Evolutionary conservation across 805 yeast genomes (phyloP).

Genomic region (Yamadazyma sp.): DNA sequence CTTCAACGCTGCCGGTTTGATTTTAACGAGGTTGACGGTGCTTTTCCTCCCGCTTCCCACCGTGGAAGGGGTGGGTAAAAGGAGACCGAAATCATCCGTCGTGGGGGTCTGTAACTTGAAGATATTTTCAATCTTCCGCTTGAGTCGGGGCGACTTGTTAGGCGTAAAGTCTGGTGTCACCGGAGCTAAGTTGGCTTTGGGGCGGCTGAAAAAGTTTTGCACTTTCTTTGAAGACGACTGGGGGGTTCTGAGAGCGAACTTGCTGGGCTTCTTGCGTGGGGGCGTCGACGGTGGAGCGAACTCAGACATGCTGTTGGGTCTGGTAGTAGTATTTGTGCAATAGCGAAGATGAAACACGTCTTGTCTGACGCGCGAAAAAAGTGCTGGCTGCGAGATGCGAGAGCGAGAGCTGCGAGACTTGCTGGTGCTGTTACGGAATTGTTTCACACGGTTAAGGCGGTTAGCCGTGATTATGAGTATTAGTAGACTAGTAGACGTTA

Average conservation of each 20-base stretch:
- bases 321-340: not conserved
- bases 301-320: constrained; percentile 3
- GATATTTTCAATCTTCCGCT: constrained; percentile 14
- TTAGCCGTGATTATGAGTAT: no score
- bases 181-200: constrained; percentile 10
- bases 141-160: constrained; percentile 15
- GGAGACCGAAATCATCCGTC: constrained; percentile 11
- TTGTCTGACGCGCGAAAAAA: no score
- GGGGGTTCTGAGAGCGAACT: constrained; percentile 7
- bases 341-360: not conserved
- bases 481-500: no score
- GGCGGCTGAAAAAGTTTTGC: constrained; percentile 7
- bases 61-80: constrained; percentile 39
- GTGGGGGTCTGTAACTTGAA: constrained; percentile 10
- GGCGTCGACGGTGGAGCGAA: constrained; percentile 9
- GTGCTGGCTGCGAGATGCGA: no score
- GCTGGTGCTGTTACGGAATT: no score
- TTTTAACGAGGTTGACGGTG: constrained; percentile 10
- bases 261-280: constrained; percentile 5
- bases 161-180: constrained; percentile 19
- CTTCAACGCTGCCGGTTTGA: constrained; percentile 15
- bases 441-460: no score
- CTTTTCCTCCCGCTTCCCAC: constrained; percentile 37
- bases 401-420: no score
- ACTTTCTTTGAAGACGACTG: constrained; percentile 10